Conservation (phyloP, 306 rosid species). For the Citrullus colocynthis region DNA sequence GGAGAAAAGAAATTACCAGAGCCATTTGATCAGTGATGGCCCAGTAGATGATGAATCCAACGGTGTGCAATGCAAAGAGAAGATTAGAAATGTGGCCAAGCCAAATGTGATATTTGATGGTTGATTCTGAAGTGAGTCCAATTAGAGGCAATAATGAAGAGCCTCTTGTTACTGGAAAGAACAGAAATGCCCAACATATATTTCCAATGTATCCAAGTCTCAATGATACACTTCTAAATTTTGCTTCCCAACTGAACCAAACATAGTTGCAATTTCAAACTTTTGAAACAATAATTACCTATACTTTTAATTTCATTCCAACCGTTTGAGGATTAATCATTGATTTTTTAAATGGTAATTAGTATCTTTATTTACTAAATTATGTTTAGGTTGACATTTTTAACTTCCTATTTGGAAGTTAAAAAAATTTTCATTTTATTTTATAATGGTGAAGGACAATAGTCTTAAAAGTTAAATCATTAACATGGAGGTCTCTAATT, state of each 20-base stretch:
- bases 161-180: constrained; percentile 57
- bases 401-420: too few species aligned
- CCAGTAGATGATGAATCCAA: constrained; percentile 57
- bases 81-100: constrained; percentile 52
- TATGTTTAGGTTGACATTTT: too few species aligned
- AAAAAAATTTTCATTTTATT: too few species aligned
- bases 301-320: too few species aligned
- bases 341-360: too few species aligned
- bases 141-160: constrained; percentile 50
- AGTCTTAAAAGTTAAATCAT: too few species aligned
- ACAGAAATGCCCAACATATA: constrained; percentile 67
- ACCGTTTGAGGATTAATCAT: too few species aligned
- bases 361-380: too few species aligned
- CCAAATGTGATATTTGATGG: constrained; percentile 62
- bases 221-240: constrained; percentile 51
- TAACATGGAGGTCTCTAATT: too few species aligned
- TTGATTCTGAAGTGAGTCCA: constrained; percentile 56
- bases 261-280: not conserved
- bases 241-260: constrained; percentile 47
- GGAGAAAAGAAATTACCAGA: not conserved
- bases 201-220: constrained; percentile 59
- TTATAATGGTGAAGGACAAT: too few species aligned
- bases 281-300: not conserved
- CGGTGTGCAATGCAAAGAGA: constrained; percentile 39
- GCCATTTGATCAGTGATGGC: constrained; percentile 25